Evolutionary conservation across 2,329 filamentous ascomycete genomes (phyloP).

Genomic region (Colletotrichum godetiae): DNA sequence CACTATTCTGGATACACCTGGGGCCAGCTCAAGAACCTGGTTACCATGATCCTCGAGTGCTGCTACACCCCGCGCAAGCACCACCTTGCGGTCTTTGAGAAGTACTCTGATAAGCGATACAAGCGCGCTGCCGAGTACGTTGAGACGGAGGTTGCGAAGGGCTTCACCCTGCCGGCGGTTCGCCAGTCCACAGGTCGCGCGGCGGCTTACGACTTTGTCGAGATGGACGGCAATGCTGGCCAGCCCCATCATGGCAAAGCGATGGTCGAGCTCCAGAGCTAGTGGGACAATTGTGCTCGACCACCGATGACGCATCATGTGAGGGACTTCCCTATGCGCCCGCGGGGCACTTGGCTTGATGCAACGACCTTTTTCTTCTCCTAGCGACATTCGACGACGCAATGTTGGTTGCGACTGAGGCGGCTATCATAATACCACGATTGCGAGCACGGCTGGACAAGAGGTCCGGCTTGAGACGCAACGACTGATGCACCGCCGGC

Average conservation of each 20-base stretch:
- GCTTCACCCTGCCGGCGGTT: conserved; percentile 61
- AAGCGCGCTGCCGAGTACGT: conserved; percentile 87
- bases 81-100: conserved; percentile 88
- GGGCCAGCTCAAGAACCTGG: conserved; percentile 80
- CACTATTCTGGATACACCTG: conserved; percentile 96
- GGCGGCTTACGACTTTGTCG: conserved; percentile 35
- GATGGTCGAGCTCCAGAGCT: conserved; percentile 34
- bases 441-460: conserved; percentile 2
- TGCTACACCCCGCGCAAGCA: conserved; percentile 85
- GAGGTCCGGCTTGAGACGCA: background rate
- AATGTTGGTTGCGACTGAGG: background rate
- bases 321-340: conserved; percentile 6
- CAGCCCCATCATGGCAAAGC: conserved; percentile 24
- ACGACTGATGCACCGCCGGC: conserved; percentile 18
- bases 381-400: background rate
- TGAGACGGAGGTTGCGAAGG: conserved; percentile 75
- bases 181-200: conserved; percentile 51
- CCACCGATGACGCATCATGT: conserved; percentile 10
- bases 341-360: conserved; percentile 11
- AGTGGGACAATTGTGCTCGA: conserved; percentile 32
- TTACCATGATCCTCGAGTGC: conserved; percentile 86
- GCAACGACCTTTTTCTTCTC: conserved; percentile 19
- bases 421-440: conserved; percentile 12
- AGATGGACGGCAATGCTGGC: conserved; percentile 24
- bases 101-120: conserved; percentile 89